These are phyloP conservation scores for Phycomyces blakesleeanus DNA, from an alignment of 192 early-diverging fungal genomes.

Conservation along the genomic window DNA sequence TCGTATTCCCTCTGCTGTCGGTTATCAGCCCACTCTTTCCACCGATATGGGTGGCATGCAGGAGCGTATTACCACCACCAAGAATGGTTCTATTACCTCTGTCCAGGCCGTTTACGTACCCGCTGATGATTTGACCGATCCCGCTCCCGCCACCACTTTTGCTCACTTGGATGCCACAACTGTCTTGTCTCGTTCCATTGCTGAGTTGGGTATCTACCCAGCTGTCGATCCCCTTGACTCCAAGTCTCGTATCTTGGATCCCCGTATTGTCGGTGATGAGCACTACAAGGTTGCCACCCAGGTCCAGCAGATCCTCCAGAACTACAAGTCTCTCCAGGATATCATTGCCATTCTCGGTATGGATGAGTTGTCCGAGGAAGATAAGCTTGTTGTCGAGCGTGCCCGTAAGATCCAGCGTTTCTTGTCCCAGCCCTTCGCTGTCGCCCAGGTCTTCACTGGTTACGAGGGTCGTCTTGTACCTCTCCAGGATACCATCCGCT, in stretches of 20 bases:
- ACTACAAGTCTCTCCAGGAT: conserved; percentile 99
- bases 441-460: conserved; percentile 96
- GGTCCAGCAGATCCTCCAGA: conserved; percentile 94
- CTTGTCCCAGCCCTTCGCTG: conserved; percentile 97
- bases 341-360: conserved; percentile 99
- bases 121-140: conserved; percentile 99
- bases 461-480: conserved; percentile 92
- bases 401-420: conserved; percentile 99
- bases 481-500: conserved; percentile 90
- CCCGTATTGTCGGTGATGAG: conserved; percentile 91
- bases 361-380: conserved; percentile 98
- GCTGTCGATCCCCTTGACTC: conserved; percentile 99
- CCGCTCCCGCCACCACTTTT: conserved; percentile 98
- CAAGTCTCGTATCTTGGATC: conserved; percentile 97
- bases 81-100: conserved; percentile 99
- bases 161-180: conserved; percentile 99
- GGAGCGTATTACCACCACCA: conserved; percentile 99
- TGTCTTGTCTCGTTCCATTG: conserved; percentile 96
- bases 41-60: conserved; percentile 99
- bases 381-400: conserved; percentile 97
- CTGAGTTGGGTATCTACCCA: conserved; percentile 99
- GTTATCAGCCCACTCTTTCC: conserved; percentile 98
- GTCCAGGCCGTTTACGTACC: conserved; percentile 98
- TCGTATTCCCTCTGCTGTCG: conserved; percentile 99
- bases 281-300: conserved; percentile 93